Evolutionary conservation across 768 basidiomycete species (phyloP).

Genomic region (Vararia minispora): DNA sequence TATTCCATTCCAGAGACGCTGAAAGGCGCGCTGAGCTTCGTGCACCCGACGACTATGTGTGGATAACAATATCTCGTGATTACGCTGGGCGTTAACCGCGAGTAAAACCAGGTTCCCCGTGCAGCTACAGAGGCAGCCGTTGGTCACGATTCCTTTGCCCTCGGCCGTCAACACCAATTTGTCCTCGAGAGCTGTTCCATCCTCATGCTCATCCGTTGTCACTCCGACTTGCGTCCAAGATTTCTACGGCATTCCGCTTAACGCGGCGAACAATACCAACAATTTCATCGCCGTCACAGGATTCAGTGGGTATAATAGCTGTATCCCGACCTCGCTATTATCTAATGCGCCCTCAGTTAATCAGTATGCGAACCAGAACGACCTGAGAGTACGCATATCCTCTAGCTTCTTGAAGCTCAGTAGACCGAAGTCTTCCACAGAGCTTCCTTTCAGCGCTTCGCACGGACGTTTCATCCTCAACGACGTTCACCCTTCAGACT

Average conservation of each 20-base stretch:
- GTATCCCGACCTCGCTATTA: no score
- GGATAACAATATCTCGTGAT: no score
- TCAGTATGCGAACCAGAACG: background rate
- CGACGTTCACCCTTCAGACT: conserved; percentile 4
- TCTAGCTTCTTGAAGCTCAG: no score
- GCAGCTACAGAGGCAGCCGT: no score
- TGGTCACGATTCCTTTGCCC: no score
- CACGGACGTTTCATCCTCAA: conserved; percentile 1
- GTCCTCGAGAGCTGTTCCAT: background rate
- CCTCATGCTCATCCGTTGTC: background rate
- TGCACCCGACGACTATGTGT: conserved; percentile 22
- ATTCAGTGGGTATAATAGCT: no score
- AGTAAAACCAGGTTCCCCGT: no score
- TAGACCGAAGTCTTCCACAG: no score
- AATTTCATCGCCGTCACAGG: background rate
- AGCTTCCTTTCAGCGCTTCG: conserved; percentile 6
- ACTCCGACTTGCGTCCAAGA: conserved; percentile 2
- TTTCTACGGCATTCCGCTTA: conserved; percentile 1
- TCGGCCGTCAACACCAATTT: no score
- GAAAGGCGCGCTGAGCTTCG: conserved; percentile 18
- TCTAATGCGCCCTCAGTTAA: no score
- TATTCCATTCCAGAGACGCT: conserved; percentile 22
- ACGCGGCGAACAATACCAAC: background rate
- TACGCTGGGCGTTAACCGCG: no score
- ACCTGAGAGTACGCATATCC: background rate